A percentile compares a stretch with the other conserved stretches of the same genome.
These are phyloP conservation scores for Sordariomycetes sp. DNA, from an alignment of 2,329 filamentous ascomycete species.

Conservation along the genomic window DNA sequence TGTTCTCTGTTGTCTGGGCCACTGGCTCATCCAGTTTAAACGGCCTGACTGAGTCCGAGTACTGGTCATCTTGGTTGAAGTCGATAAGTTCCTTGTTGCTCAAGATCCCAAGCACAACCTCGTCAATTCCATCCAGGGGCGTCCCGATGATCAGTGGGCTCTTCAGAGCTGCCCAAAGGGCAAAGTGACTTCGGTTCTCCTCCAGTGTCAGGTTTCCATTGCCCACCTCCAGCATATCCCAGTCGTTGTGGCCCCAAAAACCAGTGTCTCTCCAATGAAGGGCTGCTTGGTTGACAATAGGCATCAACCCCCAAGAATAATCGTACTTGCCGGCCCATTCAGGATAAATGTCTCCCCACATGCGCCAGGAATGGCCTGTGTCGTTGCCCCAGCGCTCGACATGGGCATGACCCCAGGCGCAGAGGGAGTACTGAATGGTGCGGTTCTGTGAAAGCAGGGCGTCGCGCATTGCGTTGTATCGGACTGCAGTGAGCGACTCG, in stretches of 20 bases:
- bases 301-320: conserved; percentile 15
- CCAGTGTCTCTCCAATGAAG: conserved; percentile 27
- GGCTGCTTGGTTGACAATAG: conserved; percentile 35
- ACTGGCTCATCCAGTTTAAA: conserved; percentile 32
- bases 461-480: conserved; percentile 43
- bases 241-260: conserved; percentile 39
- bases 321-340: conserved; percentile 9
- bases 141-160: conserved; percentile 37
- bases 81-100: conserved; percentile 25
- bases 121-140: conserved; percentile 22
- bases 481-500: conserved; percentile 20
- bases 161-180: conserved; percentile 39
- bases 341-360: conserved; percentile 28
- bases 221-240: conserved; percentile 40
- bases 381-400: conserved; percentile 39
- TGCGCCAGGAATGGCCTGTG: conserved; percentile 37
- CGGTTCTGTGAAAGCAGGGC: conserved; percentile 32
- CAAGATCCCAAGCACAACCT: conserved; percentile 26
- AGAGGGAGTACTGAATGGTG: conserved; percentile 41
- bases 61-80: conserved; percentile 33
- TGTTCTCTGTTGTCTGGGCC: conserved; percentile 35
- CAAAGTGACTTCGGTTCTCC: conserved; percentile 38
- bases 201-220: conserved; percentile 33
- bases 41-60: conserved; percentile 29
- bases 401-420: conserved; percentile 41